phyloP scores from a whole-genome alignment of 441 rosid species.

The Pelargonium fulgidum region DNA sequence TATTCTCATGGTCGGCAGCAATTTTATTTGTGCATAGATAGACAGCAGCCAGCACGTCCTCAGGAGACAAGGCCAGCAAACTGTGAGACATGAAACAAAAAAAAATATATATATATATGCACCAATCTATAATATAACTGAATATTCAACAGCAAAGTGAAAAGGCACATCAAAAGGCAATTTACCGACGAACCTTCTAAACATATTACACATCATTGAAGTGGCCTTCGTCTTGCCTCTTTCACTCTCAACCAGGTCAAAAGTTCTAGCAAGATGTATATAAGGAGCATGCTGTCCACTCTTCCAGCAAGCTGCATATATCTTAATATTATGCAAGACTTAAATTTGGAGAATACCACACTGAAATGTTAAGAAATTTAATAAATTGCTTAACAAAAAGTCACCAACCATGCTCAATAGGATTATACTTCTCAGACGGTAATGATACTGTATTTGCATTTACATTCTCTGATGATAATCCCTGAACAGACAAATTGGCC shows the following conservation, averaged over 20 bases:
- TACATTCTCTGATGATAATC: conserved; percentile 27
- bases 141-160: no score
- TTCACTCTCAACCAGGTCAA: conserved; percentile 79
- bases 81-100: conserved; percentile 33
- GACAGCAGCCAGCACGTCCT: conserved; percentile 73
- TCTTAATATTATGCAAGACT: conserved; percentile 19
- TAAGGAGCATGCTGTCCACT: conserved; percentile 73
- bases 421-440: conserved; percentile 58
- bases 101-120: background rate
- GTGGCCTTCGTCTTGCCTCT: conserved; percentile 78
- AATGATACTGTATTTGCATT: conserved; percentile 39
- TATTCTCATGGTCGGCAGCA: conserved; percentile 76
- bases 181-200: conserved; percentile 53
- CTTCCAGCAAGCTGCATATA: conserved; percentile 72
- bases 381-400: conserved; percentile 12
- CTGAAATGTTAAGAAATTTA: conserved; percentile 9
- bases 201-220: conserved; percentile 85
- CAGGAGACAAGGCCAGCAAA: conserved; percentile 74
- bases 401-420: conserved; percentile 62
- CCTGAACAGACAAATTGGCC: conserved; percentile 25
- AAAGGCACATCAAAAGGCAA: background rate
- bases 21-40: conserved; percentile 85
- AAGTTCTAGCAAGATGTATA: conserved; percentile 72
- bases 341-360: conserved; percentile 15
- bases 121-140: conserved; percentile 10